Conservation (phyloP, 1,139 yeast genomes). For the Kazachstania sp. region DNA sequence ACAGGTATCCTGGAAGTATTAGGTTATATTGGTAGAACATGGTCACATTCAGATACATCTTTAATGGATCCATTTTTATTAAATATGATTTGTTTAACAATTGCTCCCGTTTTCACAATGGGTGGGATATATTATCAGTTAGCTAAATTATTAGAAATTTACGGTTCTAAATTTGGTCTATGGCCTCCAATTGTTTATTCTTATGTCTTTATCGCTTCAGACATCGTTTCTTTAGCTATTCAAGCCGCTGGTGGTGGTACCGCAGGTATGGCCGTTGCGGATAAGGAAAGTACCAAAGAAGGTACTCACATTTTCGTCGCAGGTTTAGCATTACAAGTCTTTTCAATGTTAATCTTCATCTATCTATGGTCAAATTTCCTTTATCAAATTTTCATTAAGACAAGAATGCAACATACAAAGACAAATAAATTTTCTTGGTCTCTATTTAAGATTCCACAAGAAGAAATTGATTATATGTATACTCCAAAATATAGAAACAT, state of each 20-base stretch:
- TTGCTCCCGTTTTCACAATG: conserved; percentile 85
- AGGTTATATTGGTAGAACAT: conserved; percentile 63
- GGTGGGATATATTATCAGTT: conserved; percentile 76
- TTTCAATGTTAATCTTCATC: conserved; percentile 59
- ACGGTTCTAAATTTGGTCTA: conserved; percentile 53
- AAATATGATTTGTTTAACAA: conserved; percentile 63
- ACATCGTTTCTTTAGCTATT: conserved; percentile 59
- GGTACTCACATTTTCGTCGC: conserved; percentile 78
- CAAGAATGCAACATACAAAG: conserved; percentile 22
- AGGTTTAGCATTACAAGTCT: conserved; percentile 73
- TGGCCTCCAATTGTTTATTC: conserved; percentile 72
- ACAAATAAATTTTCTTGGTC: conserved; percentile 18
- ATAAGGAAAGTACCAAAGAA: conserved; percentile 31
- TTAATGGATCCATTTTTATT: conserved; percentile 43
- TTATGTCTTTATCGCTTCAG: conserved; percentile 57
- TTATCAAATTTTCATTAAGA: conserved; percentile 37
- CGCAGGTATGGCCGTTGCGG: conserved; percentile 42
- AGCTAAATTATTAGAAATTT: conserved; percentile 64
- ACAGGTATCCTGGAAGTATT: conserved; percentile 57
- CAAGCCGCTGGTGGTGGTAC: conserved; percentile 84
- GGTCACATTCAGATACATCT: conserved; percentile 36
- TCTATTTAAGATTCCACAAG: conserved; percentile 25
- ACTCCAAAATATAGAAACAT: conserved; percentile 19
- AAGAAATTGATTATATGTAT: conserved; percentile 24
- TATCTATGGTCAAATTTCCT: conserved; percentile 48